Conservation (phyloP, 2,329 filamentous ascomycete species). For the Xylariales sp. region DNA sequence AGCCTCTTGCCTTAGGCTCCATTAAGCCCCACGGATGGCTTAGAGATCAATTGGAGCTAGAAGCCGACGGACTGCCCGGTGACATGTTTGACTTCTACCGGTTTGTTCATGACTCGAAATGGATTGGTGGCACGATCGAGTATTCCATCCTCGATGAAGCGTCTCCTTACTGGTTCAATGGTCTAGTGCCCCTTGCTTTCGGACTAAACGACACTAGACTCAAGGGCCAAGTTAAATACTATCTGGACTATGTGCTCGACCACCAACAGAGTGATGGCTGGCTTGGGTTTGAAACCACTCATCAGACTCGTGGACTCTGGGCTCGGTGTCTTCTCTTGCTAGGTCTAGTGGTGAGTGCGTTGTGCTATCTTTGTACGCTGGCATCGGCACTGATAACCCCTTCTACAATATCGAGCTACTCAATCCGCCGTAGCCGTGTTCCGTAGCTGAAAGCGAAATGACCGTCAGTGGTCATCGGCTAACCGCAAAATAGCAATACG, state of each 20-base stretch:
- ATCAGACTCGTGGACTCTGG: slow-evolving; percentile 45
- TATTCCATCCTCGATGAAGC: slow-evolving; percentile 51
- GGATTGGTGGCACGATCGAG: slow-evolving; percentile 46
- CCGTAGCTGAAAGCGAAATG: no score
- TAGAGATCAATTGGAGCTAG: slow-evolving; percentile 20
- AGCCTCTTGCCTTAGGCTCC: slow-evolving; percentile 21
- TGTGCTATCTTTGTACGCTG: neutral
- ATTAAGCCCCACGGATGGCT: slow-evolving; percentile 26
- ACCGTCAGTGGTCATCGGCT: no score
- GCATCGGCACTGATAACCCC: neutral
- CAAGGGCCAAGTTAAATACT: slow-evolving; percentile 42
- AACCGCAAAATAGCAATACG: slow-evolving; percentile 98
- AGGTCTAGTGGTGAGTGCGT: slow-evolving; percentile 33
- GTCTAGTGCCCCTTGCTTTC: slow-evolving; percentile 52
- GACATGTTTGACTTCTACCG: slow-evolving; percentile 48
- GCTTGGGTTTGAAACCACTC: slow-evolving; percentile 47
- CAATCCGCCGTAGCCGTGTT: no score
- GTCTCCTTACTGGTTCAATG: slow-evolving; percentile 55
- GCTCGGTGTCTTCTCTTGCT: slow-evolving; percentile 46
- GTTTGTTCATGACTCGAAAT: slow-evolving; percentile 46
- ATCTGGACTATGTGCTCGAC: slow-evolving; percentile 42
- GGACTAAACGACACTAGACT: slow-evolving; percentile 41
- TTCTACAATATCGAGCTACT: no score
- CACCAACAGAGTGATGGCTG: slow-evolving; percentile 50
- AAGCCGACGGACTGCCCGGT: slow-evolving; percentile 23